Evolutionary conservation across 352 stramenopile species (phyloP).

Genomic region (Discostella stelligera): DNA sequence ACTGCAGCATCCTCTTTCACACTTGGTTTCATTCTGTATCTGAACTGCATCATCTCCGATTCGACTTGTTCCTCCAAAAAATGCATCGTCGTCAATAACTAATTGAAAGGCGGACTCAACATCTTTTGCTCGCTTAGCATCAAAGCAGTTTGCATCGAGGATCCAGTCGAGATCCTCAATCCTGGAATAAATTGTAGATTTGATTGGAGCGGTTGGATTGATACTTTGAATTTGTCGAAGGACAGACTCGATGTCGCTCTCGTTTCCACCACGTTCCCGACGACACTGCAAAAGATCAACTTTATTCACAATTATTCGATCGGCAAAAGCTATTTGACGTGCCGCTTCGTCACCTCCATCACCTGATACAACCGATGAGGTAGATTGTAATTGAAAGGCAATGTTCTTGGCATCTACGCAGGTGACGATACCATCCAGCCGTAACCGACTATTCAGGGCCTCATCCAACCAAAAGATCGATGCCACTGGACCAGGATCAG

Average conservation of each 20-base stretch:
- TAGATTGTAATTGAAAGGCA: constrained; percentile 72
- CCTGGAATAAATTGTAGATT: constrained; percentile 58
- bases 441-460: constrained; percentile 79
- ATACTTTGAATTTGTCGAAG: constrained; percentile 50
- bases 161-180: constrained; percentile 76
- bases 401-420: constrained; percentile 86
- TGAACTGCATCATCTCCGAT: background rate
- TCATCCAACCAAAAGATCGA: constrained; percentile 88
- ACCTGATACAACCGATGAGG: constrained; percentile 15
- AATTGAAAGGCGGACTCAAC: constrained; percentile 36
- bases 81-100: constrained; percentile 16
- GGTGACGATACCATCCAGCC: constrained; percentile 89
- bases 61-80: background rate
- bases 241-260: constrained; percentile 28
- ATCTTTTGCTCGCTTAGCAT: constrained; percentile 50
- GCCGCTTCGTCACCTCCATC: constrained; percentile 65
- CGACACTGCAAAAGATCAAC: constrained; percentile 56
- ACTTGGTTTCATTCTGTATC: background rate
- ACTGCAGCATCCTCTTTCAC: background rate
- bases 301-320: constrained; percentile 80
- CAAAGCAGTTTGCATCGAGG: constrained; percentile 75
- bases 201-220: constrained; percentile 68
- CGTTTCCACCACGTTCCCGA: background rate
- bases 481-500: constrained; percentile 90
- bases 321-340: constrained; percentile 80